A percentile compares a stretch with the other conserved stretches of the same genome.
phyloP scores from a whole-genome alignment of 2,329 filamentous ascomycete genomes.

The Tolypocladium pustulatum region DNA sequence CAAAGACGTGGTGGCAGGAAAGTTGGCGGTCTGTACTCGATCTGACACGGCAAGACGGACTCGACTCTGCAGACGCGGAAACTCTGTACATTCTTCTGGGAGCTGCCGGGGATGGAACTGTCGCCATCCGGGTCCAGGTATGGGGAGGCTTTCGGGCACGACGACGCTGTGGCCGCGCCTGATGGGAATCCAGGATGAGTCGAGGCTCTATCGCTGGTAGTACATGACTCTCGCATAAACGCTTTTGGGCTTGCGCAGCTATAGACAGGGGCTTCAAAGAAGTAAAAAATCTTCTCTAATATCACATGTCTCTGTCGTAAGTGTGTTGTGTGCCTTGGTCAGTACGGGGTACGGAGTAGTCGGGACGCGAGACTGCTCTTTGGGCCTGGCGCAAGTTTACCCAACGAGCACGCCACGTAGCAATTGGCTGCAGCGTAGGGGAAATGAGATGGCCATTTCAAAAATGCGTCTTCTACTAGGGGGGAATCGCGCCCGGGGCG shows the following conservation, averaged over 20 bases:
- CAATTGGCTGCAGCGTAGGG: background rate
- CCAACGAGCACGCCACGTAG: background rate
- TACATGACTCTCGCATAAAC: background rate
- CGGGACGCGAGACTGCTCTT: background rate
- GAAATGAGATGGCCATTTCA: background rate
- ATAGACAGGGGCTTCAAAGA: conserved; percentile 27
- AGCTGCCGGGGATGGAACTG: background rate
- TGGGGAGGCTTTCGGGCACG: background rate
- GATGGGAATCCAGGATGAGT: background rate
- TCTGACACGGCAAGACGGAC: background rate
- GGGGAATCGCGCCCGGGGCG: background rate
- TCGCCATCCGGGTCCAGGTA: conserved; percentile 3
- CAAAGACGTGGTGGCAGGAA: background rate
- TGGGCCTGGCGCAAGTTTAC: background rate
- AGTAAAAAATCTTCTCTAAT: conserved; percentile 16
- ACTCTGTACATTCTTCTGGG: conserved; percentile 20
- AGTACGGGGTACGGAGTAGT: background rate
- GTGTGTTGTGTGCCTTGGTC: background rate
- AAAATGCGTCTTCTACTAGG: background rate
- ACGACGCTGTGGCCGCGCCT: background rate
- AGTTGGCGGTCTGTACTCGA: background rate
- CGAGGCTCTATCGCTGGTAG: background rate
- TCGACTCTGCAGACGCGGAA: background rate
- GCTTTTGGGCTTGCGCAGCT: conserved; percentile 11
- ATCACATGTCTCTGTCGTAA: background rate